phyloP scores from a whole-genome alignment of 768 basidiomycete genomes.

The Suillus ampliporus region DNA sequence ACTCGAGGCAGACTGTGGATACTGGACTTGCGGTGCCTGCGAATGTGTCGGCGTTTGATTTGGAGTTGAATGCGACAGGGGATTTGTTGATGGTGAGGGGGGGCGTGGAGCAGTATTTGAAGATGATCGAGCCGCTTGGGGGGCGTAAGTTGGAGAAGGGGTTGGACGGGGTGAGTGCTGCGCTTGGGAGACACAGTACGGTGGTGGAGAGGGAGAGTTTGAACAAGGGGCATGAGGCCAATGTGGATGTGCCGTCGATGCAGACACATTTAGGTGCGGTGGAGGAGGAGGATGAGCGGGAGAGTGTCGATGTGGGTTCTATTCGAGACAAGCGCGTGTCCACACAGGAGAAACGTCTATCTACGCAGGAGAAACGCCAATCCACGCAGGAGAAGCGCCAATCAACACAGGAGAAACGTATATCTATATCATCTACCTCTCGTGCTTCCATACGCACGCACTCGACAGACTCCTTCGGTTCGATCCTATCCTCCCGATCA shows the following conservation, averaged over 20 bases:
- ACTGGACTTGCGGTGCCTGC: slow-evolving; percentile 42
- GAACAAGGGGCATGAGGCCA: slow-evolving; percentile 12
- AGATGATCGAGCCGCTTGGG: slow-evolving; percentile 51
- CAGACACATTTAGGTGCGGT: slow-evolving; percentile 33
- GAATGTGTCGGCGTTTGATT: slow-evolving; percentile 74
- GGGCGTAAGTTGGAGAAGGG: background rate
- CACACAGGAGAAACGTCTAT: background rate
- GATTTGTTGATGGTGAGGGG: slow-evolving; percentile 67
- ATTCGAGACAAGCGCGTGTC: slow-evolving; percentile 23
- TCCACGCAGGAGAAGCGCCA: background rate
- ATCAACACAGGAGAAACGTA: background rate
- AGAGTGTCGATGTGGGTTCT: slow-evolving; percentile 11
- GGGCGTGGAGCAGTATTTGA: slow-evolving; percentile 71
- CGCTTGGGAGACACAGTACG: background rate
- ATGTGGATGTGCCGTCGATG: slow-evolving; percentile 15
- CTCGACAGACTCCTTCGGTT: slow-evolving; percentile 41
- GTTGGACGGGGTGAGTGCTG: background rate
- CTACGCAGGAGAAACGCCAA: background rate
- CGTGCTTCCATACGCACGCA: slow-evolving; percentile 33
- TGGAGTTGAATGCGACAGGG: slow-evolving; percentile 63
- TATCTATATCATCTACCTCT: slow-evolving; percentile 18
- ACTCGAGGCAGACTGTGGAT: slow-evolving; percentile 46
- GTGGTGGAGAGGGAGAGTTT: slow-evolving; percentile 6
- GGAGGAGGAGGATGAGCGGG: slow-evolving; percentile 34
- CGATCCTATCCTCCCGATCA: slow-evolving; percentile 37